These are phyloP conservation scores for Tetrapisispora pingtungensis DNA, from an alignment of 805 yeast species.

Conservation along the genomic window DNA sequence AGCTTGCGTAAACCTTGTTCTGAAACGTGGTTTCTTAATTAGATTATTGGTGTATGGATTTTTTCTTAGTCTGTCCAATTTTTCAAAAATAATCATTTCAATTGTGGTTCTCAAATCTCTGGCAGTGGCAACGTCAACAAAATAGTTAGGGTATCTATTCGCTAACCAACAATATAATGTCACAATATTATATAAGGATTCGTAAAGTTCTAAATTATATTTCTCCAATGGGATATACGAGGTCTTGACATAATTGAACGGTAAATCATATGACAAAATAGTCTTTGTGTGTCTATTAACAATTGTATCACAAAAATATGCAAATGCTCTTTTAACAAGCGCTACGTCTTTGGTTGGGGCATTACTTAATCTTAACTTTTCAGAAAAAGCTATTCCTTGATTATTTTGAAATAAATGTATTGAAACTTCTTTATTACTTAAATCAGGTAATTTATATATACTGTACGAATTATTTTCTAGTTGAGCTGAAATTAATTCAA, in stretches of 20 bases:
- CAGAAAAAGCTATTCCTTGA: conserved; percentile 40
- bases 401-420: conserved; percentile 38
- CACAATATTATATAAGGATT: conserved; percentile 56
- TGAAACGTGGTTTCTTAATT: neutral
- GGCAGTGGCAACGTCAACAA: conserved; percentile 70
- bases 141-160: conserved; percentile 74
- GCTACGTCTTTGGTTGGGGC: conserved; percentile 47
- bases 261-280: conserved; percentile 40
- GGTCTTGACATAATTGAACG: conserved; percentile 23
- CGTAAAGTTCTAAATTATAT: conserved; percentile 32
- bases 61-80: conserved; percentile 25
- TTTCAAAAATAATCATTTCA: conserved; percentile 41
- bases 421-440: conserved; percentile 30
- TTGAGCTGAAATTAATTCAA: conserved; percentile 36
- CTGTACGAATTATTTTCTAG: conserved; percentile 15
- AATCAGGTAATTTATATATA: conserved; percentile 20
- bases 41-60: conserved; percentile 18
- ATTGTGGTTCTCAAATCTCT: conserved; percentile 55
- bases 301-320: conserved; percentile 42
- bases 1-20: neutral
- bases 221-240: conserved; percentile 18
- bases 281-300: conserved; percentile 44
- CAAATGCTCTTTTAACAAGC: conserved; percentile 35
- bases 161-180: conserved; percentile 75
- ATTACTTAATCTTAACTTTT: conserved; percentile 45